Evolutionary conservation across 768 basidiomycete species (phyloP).

Genomic region (Holtermannia corniformis): DNA sequence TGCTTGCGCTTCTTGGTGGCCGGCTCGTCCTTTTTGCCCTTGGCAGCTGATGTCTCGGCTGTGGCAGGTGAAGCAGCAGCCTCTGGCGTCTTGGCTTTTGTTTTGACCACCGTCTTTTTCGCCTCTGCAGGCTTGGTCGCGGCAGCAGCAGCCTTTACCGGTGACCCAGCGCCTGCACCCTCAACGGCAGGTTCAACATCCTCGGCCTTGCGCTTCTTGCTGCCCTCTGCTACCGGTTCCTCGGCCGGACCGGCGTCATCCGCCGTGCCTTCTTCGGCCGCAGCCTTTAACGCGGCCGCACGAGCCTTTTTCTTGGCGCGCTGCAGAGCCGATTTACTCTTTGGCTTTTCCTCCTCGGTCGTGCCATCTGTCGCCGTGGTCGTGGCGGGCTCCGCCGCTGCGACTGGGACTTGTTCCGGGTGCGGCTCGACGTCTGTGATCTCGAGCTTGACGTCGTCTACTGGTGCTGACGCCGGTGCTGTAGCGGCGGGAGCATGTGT

Average conservation of each 20-base stretch:
- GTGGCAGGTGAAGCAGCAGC: background rate
- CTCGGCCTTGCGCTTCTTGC: background rate
- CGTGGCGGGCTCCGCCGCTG: too few relatives aligned
- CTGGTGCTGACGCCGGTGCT: too few relatives aligned
- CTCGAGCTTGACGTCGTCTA: too few relatives aligned
- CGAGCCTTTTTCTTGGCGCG: background rate
- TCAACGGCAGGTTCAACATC: background rate
- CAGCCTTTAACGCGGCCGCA: background rate
- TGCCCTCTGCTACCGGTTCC: background rate
- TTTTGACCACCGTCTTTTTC: too few relatives aligned
- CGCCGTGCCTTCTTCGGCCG: background rate
- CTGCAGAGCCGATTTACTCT: background rate
- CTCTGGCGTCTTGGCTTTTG: background rate
- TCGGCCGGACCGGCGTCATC: background rate
- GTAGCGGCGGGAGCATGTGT: too few relatives aligned
- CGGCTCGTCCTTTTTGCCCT: background rate
- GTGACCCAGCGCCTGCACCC: background rate
- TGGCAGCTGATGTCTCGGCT: background rate
- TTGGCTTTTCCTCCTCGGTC: background rate
- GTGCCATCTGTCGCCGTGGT: too few relatives aligned
- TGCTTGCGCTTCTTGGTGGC: background rate
- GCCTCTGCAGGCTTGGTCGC: background rate
- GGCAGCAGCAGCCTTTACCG: background rate
- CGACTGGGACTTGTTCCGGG: too few relatives aligned
- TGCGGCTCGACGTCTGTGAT: too few relatives aligned